Evolutionary conservation across 164 flowering plant species (phyloP).

Genomic region (Stephania japonica): DNA sequence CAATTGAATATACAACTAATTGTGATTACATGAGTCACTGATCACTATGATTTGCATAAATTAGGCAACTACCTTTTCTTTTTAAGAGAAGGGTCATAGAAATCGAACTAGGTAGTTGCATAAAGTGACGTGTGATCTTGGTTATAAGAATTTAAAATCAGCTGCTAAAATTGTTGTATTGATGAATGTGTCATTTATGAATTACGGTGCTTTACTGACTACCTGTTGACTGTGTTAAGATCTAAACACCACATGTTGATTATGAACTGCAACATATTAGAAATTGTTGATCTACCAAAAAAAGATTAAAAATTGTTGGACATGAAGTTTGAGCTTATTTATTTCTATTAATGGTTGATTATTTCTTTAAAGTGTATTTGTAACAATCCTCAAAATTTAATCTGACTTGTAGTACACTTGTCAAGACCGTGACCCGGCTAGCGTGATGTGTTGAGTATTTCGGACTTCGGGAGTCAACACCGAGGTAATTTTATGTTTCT

Average conservation of each 20-base stretch:
- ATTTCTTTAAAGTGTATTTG: background rate
- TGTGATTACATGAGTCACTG: background rate
- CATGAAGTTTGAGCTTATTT: background rate
- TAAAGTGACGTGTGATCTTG: too few relatives aligned
- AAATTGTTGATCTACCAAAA: too few relatives aligned
- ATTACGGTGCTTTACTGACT: background rate
- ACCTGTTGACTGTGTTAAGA: background rate
- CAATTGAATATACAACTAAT: background rate
- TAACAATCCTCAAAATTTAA: too few relatives aligned
- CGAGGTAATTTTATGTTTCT: too few relatives aligned
- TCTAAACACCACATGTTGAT: background rate
- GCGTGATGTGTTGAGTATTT: too few relatives aligned
- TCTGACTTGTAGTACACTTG: too few relatives aligned
- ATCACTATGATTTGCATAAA: background rate
- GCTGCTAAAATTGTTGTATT: too few relatives aligned
- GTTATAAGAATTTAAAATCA: too few relatives aligned
- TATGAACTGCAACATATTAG: background rate
- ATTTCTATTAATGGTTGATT: background rate
- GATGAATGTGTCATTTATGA: background rate
- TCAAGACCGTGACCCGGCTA: too few relatives aligned
- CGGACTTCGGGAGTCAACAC: too few relatives aligned
- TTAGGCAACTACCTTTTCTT: background rate
- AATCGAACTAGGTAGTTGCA: background rate
- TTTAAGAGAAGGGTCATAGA: background rate
- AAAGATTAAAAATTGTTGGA: conserved; percentile 2